Evolutionary conservation across 768 basidiomycete genomes (phyloP).

Genomic region (Trichaptum fuscoviolaceum): DNA sequence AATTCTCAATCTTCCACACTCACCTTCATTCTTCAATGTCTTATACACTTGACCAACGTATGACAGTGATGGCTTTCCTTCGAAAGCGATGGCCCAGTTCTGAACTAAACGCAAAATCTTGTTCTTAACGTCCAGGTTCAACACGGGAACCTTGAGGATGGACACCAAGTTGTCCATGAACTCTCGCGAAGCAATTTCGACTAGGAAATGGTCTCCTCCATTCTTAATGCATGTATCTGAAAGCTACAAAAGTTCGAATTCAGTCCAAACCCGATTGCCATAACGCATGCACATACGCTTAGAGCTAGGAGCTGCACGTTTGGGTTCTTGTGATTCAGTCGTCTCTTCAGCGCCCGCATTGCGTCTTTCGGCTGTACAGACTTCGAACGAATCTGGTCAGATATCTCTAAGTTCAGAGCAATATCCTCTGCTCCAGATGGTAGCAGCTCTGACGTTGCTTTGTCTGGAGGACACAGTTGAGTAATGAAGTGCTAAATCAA

Average conservation of each 20-base stretch:
- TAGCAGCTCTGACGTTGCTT: conserved; percentile 87
- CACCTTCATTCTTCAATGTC: conserved; percentile 70
- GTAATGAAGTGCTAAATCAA: conserved; percentile 5
- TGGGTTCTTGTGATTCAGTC: conserved; percentile 91
- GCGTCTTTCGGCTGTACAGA: conserved; percentile 79
- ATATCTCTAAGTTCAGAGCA: conserved; percentile 90
- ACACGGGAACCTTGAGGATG: conserved; percentile 68
- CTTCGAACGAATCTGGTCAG: conserved; percentile 94
- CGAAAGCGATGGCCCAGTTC: conserved; percentile 90
- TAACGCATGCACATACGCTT: conserved; percentile 49
- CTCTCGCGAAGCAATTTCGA: conserved; percentile 80
- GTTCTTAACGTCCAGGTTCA: conserved; percentile 81
- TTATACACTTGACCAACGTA: conserved; percentile 83
- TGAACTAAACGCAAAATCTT: conserved; percentile 78
- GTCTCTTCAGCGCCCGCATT: conserved; percentile 81
- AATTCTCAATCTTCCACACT: conserved; percentile 11
- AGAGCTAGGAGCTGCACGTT: conserved; percentile 91
- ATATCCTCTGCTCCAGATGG: conserved; percentile 86
- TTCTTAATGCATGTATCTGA: conserved; percentile 95
- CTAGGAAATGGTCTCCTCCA: conserved; percentile 87
- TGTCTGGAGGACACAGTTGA: conserved; percentile 48
- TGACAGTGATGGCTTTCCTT: conserved; percentile 65
- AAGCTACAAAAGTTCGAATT: conserved; percentile 41
- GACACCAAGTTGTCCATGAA: conserved; percentile 93
- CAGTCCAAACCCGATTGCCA: conserved; percentile 7